Evolutionary conservation across 2,329 filamentous ascomycete species (phyloP).

Genomic region (Cladophialophora yegresii): DNA sequence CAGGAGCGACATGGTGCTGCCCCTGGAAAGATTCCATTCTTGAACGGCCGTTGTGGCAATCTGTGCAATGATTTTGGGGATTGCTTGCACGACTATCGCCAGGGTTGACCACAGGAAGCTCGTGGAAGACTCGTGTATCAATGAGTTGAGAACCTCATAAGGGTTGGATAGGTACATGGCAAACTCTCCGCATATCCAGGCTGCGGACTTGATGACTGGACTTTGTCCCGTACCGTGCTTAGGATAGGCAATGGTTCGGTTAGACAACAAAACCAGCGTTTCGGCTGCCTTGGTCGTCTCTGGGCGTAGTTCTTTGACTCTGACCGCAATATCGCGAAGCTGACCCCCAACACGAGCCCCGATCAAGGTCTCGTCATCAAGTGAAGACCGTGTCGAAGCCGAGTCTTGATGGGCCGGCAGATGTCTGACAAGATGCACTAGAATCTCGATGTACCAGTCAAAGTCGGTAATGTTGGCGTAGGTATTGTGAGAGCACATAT

Average conservation of each 20-base stretch:
- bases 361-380: conserved; percentile 34
- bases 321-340: conserved; percentile 84
- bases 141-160: conserved; percentile 69
- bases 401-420: conserved; percentile 29
- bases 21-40: conserved; percentile 71
- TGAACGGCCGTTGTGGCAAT: conserved; percentile 66
- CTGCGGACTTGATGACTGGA: conserved; percentile 71
- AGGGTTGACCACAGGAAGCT: conserved; percentile 66
- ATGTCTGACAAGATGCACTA: conserved; percentile 68
- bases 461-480: conserved; percentile 87
- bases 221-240: conserved; percentile 53
- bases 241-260: conserved; percentile 60
- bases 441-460: conserved; percentile 93
- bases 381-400: conserved; percentile 29
- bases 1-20: conserved; percentile 72
- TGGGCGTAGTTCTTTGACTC: conserved; percentile 78
- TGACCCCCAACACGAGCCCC: conserved; percentile 70
- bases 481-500: conserved; percentile 86
- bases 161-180: conserved; percentile 69
- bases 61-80: conserved; percentile 78
- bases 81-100: conserved; percentile 78
- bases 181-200: conserved; percentile 90
- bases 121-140: conserved; percentile 68
- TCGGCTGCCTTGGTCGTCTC: conserved; percentile 84
- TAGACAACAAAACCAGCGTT: conserved; percentile 64